These are phyloP conservation scores for Monascus purpureus DNA, from an alignment of 495 filamentous ascomycete genomes.

Conservation along the genomic window DNA sequence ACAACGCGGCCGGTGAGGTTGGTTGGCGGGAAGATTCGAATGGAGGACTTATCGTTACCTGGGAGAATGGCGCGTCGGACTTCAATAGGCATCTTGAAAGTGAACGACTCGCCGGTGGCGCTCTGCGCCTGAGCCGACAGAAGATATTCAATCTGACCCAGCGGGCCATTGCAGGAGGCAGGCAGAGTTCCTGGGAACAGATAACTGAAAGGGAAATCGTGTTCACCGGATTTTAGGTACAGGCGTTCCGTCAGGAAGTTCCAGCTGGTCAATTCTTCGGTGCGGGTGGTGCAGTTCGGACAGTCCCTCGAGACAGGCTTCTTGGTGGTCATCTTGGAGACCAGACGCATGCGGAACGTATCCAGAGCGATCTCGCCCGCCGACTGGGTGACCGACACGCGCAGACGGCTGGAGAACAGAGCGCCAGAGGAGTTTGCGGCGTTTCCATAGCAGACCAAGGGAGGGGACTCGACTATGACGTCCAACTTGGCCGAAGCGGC, in stretches of 20 bases:
- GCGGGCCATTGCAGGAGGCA: conserved; percentile 56
- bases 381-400: conserved; percentile 52
- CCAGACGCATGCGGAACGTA: conserved; percentile 53
- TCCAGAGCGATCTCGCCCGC: conserved; percentile 43
- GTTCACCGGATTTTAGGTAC: conserved; percentile 46
- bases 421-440: conserved; percentile 69
- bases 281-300: conserved; percentile 53
- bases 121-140: conserved; percentile 58
- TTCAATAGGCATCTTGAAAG: conserved; percentile 46
- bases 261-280: conserved; percentile 64
- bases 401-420: conserved; percentile 72
- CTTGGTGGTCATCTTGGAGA: conserved; percentile 54
- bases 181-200: conserved; percentile 79
- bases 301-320: conserved; percentile 69
- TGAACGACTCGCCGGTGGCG: conserved; percentile 48
- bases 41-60: conserved; percentile 56
- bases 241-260: conserved; percentile 57
- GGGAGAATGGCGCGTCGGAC: conserved; percentile 67
- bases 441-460: conserved; percentile 68
- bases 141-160: conserved; percentile 65
- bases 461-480: conserved; percentile 79
- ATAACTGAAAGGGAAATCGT: conserved; percentile 85
- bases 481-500: conserved; percentile 44
- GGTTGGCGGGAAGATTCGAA: conserved; percentile 92
- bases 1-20: conserved; percentile 73